These are phyloP conservation scores for Centaurea solstitialis DNA, from an alignment of 129 eudicot species.

Conservation along the genomic window DNA sequence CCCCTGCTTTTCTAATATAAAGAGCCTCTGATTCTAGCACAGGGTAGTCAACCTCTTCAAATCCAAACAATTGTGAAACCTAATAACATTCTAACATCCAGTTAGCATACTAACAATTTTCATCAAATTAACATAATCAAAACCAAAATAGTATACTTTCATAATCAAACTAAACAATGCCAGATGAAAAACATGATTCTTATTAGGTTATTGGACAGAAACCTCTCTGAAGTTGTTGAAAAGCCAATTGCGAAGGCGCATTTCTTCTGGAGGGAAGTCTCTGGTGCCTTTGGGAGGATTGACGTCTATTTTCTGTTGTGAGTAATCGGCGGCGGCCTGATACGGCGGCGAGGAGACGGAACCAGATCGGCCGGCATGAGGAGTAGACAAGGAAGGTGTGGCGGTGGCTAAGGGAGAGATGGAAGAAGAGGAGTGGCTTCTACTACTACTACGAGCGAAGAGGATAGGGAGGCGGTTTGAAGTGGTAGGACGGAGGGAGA, in stretches of 20 bases:
- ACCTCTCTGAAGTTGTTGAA: slow-evolving; percentile 84
- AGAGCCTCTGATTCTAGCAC: slow-evolving; percentile 96
- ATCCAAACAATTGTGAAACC: slow-evolving; percentile 87
- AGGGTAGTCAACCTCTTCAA: slow-evolving; percentile 97
- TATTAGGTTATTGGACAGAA: neutral
- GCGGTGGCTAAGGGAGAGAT: slow-evolving; percentile 18
- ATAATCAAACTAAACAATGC: neutral
- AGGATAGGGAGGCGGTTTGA: slow-evolving; percentile 21
- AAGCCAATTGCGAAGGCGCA: slow-evolving; percentile 94
- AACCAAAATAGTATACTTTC: neutral
- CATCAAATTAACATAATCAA: too few relatives aligned
- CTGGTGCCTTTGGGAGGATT: slow-evolving; percentile 98
- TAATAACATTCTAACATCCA: slow-evolving; percentile 28
- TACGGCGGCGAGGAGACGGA: slow-evolving; percentile 57
- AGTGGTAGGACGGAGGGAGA: slow-evolving; percentile 25
- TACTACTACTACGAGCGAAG: slow-evolving; percentile 4
- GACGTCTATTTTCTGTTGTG: slow-evolving; percentile 64
- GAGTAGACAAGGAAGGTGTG: slow-evolving; percentile 19
- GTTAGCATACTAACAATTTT: slow-evolving; percentile 7
- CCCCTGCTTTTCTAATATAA: slow-evolving; percentile 92
- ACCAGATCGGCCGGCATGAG: slow-evolving; percentile 59
- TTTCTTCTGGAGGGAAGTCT: slow-evolving; percentile 96
- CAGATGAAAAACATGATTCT: slow-evolving; percentile 4
- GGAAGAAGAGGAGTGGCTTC: slow-evolving; percentile 32
- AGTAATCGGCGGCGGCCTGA: slow-evolving; percentile 28